These are phyloP conservation scores for Cutaneotrichosporon cyanovorans DNA, from an alignment of 1,284 basidiomycete species.

Conservation along the genomic window DNA sequence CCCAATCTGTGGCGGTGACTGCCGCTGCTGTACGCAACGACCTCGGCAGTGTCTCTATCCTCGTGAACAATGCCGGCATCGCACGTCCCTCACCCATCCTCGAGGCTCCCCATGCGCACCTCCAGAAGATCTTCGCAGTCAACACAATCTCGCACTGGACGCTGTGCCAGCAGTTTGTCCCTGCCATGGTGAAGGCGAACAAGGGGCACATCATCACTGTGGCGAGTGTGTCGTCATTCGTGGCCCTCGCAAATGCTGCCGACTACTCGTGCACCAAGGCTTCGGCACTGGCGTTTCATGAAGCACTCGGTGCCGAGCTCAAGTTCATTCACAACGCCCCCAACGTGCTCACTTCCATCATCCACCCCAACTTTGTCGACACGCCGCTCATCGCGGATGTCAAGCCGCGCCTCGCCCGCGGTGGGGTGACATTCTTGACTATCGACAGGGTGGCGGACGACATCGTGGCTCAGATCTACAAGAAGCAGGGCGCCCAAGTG, in stretches of 20 bases:
- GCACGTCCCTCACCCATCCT: constrained; percentile 7
- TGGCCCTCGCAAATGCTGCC: constrained; percentile 5
- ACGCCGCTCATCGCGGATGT: constrained; percentile 6
- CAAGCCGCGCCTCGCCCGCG: constrained; percentile 4
- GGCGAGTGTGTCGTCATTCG: constrained; percentile 12
- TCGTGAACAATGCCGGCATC: constrained; percentile 15
- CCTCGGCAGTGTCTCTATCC: constrained; percentile 7
- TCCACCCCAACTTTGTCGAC: constrained; percentile 14
- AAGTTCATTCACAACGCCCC: constrained; percentile 9
- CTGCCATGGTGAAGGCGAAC: constrained; percentile 12
- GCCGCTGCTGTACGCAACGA: constrained; percentile 6
- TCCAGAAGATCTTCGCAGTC: constrained; percentile 10
- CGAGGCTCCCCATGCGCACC: constrained; percentile 5
- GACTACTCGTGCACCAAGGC: constrained; percentile 11
- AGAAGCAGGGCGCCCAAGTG: constrained; percentile 9
- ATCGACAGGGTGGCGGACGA: constrained; percentile 5
- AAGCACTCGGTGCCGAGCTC: constrained; percentile 7
- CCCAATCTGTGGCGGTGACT: constrained; percentile 1
- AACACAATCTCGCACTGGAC: constrained; percentile 15
- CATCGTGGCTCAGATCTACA: constrained; percentile 11
- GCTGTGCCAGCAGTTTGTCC: constrained; percentile 7
- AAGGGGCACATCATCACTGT: constrained; percentile 16
- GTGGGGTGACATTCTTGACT: constrained; percentile 7
- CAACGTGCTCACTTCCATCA: constrained; percentile 5
- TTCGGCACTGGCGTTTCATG: constrained; percentile 10